phyloP scores from a whole-genome alignment of 2,329 filamentous ascomycete genomes.

The Botrytis paeoniae region DNA sequence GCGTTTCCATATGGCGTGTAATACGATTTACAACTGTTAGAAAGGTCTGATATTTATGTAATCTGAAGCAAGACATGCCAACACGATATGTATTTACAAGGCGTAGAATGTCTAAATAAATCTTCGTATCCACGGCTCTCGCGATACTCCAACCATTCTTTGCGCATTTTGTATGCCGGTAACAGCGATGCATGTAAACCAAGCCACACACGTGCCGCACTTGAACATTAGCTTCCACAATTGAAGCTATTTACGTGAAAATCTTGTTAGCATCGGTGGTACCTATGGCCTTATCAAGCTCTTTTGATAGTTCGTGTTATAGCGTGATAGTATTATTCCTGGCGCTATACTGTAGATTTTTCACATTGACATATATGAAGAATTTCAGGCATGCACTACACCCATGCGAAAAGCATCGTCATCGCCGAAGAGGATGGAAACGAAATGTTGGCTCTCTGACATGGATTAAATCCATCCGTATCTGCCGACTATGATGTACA shows the following conservation, averaged over 20 bases:
- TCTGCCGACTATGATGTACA: slow-evolving; percentile 4
- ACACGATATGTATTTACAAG: neutral
- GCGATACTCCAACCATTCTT: slow-evolving; percentile 1
- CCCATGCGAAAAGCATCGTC: neutral
- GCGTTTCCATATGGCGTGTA: neutral
- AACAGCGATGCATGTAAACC: neutral
- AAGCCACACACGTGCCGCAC: neutral
- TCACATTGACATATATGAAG: neutral
- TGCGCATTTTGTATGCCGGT: neutral
- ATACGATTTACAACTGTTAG: neutral
- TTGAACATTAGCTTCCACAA: neutral
- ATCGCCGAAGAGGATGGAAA: neutral
- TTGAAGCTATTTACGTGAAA: neutral
- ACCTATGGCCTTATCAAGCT: neutral
- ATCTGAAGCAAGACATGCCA: neutral
- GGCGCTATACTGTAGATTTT: neutral
- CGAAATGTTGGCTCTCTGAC: neutral
- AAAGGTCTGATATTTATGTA: neutral
- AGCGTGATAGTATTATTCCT: neutral
- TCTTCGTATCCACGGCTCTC: neutral
- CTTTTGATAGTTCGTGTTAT: neutral
- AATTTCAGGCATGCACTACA: neutral
- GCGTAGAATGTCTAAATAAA: neutral
- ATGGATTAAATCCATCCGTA: neutral
- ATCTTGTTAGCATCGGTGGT: neutral